These are phyloP conservation scores for Crocinoboletus sp. DNA, from an alignment of 1,284 basidiomycete genomes.

Conservation along the genomic window DNA sequence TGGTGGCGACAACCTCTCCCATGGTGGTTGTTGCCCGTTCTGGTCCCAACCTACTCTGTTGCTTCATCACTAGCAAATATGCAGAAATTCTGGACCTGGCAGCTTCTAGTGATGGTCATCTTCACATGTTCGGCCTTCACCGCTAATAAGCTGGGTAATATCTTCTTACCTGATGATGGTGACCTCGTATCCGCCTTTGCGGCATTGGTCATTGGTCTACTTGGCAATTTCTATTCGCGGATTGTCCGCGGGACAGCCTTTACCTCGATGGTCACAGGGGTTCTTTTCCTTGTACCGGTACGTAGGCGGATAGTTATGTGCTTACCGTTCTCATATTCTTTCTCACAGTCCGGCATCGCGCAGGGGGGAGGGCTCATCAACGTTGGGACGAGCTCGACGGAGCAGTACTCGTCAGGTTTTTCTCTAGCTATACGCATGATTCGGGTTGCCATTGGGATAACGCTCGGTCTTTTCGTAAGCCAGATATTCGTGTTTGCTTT, in stretches of 20 bases:
- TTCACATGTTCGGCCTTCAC: constrained; percentile 77
- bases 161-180: constrained; percentile 45
- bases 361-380: constrained; percentile 80
- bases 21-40: constrained; percentile 70
- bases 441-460: constrained; percentile 83
- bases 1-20: constrained; percentile 77
- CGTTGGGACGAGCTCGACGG: constrained; percentile 55
- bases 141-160: constrained; percentile 57
- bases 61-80: constrained; percentile 77
- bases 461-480: constrained; percentile 77
- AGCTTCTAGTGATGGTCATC: constrained; percentile 73
- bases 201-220: constrained; percentile 76
- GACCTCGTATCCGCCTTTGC: constrained; percentile 70
- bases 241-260: constrained; percentile 78
- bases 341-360: constrained; percentile 70
- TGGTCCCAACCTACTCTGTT: constrained; percentile 78
- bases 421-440: constrained; percentile 74
- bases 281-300: constrained; percentile 80
- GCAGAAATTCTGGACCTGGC: constrained; percentile 63
- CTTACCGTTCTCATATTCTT: constrained; percentile 1
- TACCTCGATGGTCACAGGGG: constrained; percentile 86
- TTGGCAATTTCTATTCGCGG: constrained; percentile 80
- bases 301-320: constrained; percentile 9
- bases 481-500: constrained; percentile 76
- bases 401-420: constrained; percentile 64